These are phyloP conservation scores for Xanthoceras sorbifolium DNA, from an alignment of 345 rosid species.

Conservation along the genomic window DNA sequence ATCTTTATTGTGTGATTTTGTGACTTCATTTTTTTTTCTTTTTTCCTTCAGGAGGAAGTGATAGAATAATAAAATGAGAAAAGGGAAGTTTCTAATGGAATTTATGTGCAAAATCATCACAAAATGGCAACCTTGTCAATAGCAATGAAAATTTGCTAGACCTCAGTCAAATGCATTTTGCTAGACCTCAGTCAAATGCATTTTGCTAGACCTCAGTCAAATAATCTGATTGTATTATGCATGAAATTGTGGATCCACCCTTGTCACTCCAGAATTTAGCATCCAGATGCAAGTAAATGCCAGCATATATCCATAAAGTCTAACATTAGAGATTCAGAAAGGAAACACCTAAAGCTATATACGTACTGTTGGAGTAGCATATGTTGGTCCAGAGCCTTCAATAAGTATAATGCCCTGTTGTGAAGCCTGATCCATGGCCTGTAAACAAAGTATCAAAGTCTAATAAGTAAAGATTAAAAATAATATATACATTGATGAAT, in stretches of 20 bases:
- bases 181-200: background rate
- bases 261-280: background rate
- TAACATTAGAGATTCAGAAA: constrained; percentile 21
- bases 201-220: background rate
- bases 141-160: background rate
- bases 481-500: background rate
- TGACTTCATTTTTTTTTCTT: background rate
- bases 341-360: constrained; percentile 9
- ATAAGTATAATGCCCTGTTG: constrained; percentile 69
- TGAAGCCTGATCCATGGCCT: constrained; percentile 88
- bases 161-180: background rate
- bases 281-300: background rate
- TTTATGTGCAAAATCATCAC: background rate
- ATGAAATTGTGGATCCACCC: background rate
- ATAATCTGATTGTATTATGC: background rate
- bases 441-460: background rate
- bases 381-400: constrained; percentile 91
- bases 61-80: background rate
- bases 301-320: constrained; percentile 10
- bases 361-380: constrained; percentile 84
- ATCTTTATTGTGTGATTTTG: background rate
- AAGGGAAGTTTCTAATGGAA: background rate
- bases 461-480: background rate
- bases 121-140: background rate
- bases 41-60: background rate